phyloP scores from a whole-genome alignment of 1,284 basidiomycete species.

The Pseudozyma flocculosa region DNA sequence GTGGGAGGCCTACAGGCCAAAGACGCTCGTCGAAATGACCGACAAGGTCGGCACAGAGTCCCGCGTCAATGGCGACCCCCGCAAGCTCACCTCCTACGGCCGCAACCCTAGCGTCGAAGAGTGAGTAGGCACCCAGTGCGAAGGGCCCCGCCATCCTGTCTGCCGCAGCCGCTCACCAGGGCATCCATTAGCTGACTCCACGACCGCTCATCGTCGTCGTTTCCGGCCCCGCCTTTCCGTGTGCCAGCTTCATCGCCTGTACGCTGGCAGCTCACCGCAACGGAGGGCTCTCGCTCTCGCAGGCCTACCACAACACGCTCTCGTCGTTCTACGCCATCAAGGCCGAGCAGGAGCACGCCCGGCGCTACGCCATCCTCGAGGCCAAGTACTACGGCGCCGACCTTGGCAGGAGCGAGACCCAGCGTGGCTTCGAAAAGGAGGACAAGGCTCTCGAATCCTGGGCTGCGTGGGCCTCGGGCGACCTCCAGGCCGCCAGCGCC shows the following conservation, averaged over 20 bases:
- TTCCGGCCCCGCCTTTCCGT: no score
- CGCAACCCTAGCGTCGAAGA: conserved; percentile 84
- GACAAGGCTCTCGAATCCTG: conserved; percentile 41
- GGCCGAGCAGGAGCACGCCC: conserved; percentile 72
- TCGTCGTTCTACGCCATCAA: conserved; percentile 42
- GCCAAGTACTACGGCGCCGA: conserved; percentile 75
- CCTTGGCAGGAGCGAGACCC: conserved; percentile 62
- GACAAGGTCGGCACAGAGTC: conserved; percentile 62
- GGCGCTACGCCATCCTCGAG: conserved; percentile 74
- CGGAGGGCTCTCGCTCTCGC: conserved; percentile 69
- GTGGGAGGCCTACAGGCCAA: conserved; percentile 85
- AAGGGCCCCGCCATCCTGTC: no score
- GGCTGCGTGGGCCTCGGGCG: conserved; percentile 29
- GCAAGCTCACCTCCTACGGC: conserved; percentile 55
- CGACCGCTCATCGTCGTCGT: no score
- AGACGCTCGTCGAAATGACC: conserved; percentile 71
- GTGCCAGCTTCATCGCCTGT: conserved; percentile 76
- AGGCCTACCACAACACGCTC: conserved; percentile 68
- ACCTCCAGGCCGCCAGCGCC: conserved; percentile 6
- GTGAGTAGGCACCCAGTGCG: conserved; percentile 66
- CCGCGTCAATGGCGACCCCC: conserved; percentile 65
- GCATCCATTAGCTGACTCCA: no score
- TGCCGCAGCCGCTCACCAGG: no score
- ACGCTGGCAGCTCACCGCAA: conserved; percentile 73
- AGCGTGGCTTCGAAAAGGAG: conserved; percentile 48